Evolutionary conservation across 345 rosid genomes (phyloP), one percentile per base, ranked within the genome.

Genomic region (Conringia planisiliqua): DNA sequence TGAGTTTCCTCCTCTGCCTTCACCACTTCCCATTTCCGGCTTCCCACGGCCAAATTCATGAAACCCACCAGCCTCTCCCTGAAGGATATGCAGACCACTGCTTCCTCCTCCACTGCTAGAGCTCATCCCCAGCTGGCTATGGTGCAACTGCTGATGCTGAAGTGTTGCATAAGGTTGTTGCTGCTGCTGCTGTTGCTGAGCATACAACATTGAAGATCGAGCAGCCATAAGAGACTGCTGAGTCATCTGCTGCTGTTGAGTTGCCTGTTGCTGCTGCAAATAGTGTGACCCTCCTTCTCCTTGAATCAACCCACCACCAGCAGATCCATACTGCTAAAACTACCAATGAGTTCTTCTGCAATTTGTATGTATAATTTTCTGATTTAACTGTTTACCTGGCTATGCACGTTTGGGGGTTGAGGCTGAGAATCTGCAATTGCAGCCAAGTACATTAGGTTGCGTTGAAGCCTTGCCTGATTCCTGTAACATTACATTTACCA

Each of bases 351-450:
- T 52, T 8, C 22, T 10, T 35, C 42, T 22, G 14, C n/a, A 57
- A 58, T 18, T 13, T 18, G n/a, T n/a, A n/a, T 13, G 18, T 16
- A 29, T 11, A 43, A 26, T 44, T 47, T 10, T 27, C 11, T 51
- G 13, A 32, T 63, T 27, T 66, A 92, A 98, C 93, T 90, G 99
- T 63, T 27, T 68, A 92, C 99, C 96, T 92, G 99, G 74, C 90
- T 14, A 81, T 95, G 99, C 86, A 89, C 48, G 4, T 78, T 47
- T 10, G 98, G 92, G 10, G 92, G 90, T 61, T 88, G 99, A 63
- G 99, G 99, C 78, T 96, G 99, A 83, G 97, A 88, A 84, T 96
- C 99, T 14, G 99, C 99, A 14, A 96, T 92, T 18, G 99, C 99
- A 76, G 98, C 99, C 62, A 96, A 81, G 86, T 92, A 96, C 99